Evolutionary conservation across 179 eudicot genomes (phyloP), one percentile per base, ranked within the genome.

Genomic region (Camellia oleifera): DNA sequence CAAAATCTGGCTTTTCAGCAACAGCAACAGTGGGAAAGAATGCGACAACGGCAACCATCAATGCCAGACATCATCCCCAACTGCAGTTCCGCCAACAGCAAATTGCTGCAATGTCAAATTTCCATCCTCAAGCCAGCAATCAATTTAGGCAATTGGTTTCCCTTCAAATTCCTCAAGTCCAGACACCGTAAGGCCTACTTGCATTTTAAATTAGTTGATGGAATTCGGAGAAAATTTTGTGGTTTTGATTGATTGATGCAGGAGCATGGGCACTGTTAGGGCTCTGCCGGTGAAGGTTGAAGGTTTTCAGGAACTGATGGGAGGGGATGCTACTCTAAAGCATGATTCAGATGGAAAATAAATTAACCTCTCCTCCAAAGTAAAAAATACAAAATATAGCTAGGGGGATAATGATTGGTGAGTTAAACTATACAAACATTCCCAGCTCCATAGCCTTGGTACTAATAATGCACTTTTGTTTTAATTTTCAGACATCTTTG

Each of bases 281-380:
- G 97, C 97, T 82, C 98, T 89, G 14, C 99, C 98, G 8, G 98
- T 96, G 81, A 96, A 96, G 82, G 99, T 96, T 17, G 99, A 96
- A 87, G 99, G 96, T 61, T 96, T 96, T 84, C 90, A 88, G 79
- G 98, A 96, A 84, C 82, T 96, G 89, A 94, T 96, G 97, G 98
- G 97, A 69, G 97, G 99, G 81, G 98, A 94, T 86, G 61, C 89
- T 72, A 87, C 98, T 20, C 73, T 87, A 77, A 96, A 94, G 89
- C 99, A 89, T 82, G 94, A 90, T 72, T 77, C 90, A 1, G 95
- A 92, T n/a, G 68, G 98, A 94, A 74, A 91, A 86, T 81, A 92
- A 92, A 81, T 82, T 94, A 68, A 88, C 93, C 75, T 91, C 94
- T 32, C 90, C 98, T 70, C 87, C 98, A 20, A 92, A 91, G 82